Evolutionary conservation across 495 filamentous ascomycete species (phyloP), one percentile per base, ranked within the genome.

Genomic region (Talaromyces trachyspermus): DNA sequence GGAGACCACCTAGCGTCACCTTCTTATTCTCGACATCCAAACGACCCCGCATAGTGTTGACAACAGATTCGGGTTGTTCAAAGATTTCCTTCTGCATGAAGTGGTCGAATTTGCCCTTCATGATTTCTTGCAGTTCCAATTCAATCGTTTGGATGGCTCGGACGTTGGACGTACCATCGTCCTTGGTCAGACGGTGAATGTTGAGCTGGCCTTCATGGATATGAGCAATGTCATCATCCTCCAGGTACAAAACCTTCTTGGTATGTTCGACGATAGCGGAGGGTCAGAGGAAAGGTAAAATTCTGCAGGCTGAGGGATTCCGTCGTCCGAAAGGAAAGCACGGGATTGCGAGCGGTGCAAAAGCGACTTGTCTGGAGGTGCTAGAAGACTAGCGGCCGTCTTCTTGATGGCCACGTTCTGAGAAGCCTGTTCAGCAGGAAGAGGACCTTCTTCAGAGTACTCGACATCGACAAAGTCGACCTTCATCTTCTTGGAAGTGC

Each of bases 21-120:
- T 78, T 82, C 77, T 94, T 92, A 72, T 96, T 91, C 48, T 78
- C 84, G 43, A 85, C 78, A 63, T 98, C 94, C 53, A 98, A 72
- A 68, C 92, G 94, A 65, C 92, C 92, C 80, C 92, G 86, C 92
- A 98, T 98, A 35, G 94, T 96, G 76, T 98, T 98, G 70, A 98
- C 83, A 49, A 98, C 88, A 4, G 92, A 98, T 71, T 98, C 92
- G 49, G 92, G 92, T 71, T 98, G 92, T 73, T 98, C 92, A 67
- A 97, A 98, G 60, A 98, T 98, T 65, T 98, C 92, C 77, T 98
- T 98, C 64, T 98, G 94, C 92, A 98, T 98, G 76, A 96, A 98
- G 69, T 98, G 92, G 63, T 98, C 92, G 69, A 97, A 98, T 60
- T 91, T 94, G 61, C 92, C 92, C 80, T 97, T 98, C 92, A 98